Percentiles rank a stretch among this genome's conserved stretches.
Conservation (phyloP, 768 basidiomycete genomes). For the Pulveroboletus sp. region DNA sequence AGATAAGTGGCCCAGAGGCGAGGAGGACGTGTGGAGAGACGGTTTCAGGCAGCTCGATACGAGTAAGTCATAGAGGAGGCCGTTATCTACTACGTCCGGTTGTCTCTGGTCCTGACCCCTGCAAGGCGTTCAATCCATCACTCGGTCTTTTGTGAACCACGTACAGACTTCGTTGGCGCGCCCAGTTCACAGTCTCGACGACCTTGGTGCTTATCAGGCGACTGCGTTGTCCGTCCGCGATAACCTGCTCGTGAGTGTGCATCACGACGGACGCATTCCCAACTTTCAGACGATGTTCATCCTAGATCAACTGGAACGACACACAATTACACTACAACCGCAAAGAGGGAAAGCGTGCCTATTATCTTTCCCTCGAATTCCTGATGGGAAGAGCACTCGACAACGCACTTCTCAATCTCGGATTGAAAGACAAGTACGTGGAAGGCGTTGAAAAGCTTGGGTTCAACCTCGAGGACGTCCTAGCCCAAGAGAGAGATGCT, state of each 20-base stretch:
- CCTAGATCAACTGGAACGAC: conserved; percentile 78
- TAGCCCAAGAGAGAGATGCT: conserved; percentile 89
- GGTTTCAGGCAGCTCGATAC: conserved; percentile 54
- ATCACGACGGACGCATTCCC: background rate
- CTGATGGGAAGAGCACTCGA: conserved; percentile 80
- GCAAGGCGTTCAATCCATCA: conserved; percentile 58
- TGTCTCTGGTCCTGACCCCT: conserved; percentile 1
- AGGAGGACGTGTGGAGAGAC: conserved; percentile 70
- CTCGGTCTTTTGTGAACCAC: conserved; percentile 74
- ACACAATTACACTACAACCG: conserved; percentile 75
- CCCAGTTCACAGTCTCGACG: conserved; percentile 84
- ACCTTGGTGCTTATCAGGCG: conserved; percentile 89
- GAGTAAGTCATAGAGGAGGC: conserved; percentile 35
- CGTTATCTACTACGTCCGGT: conserved; percentile 2
- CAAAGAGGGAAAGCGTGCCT: conserved; percentile 84
- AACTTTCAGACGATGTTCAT: background rate
- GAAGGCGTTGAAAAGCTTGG: conserved; percentile 73
- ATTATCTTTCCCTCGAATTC: conserved; percentile 95
- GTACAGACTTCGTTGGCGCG: conserved; percentile 88
- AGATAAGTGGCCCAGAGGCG: conserved; percentile 82
- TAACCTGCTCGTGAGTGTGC: conserved; percentile 64
- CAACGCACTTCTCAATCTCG: conserved; percentile 84
- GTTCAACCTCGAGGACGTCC: conserved; percentile 83
- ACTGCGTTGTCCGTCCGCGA: conserved; percentile 85
- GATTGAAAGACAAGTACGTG: conserved; percentile 71